phyloP scores from a whole-genome alignment of 192 early-diverging fungal genomes.

The Coemansia sp. region DNA sequence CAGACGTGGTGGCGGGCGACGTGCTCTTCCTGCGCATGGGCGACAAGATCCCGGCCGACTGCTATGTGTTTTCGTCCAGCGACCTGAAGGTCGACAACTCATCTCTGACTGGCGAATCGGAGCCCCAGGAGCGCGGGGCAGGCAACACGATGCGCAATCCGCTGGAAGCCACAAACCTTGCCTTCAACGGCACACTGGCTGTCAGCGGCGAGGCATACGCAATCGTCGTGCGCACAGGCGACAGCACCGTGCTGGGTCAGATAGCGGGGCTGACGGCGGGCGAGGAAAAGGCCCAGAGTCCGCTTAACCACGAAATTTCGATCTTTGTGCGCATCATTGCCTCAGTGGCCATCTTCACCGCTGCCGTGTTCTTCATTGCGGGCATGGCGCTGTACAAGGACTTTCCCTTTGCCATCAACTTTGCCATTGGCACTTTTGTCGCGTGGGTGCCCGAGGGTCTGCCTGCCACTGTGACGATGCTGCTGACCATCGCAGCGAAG shows the following conservation, averaged over 20 bases:
- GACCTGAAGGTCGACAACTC: slow-evolving; percentile 98
- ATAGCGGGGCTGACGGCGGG: slow-evolving; percentile 83
- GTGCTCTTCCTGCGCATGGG: slow-evolving; percentile 87
- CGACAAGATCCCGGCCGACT: slow-evolving; percentile 94
- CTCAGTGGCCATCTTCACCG: slow-evolving; percentile 70
- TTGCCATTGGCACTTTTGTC: slow-evolving; percentile 87
- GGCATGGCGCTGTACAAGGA: slow-evolving; percentile 61
- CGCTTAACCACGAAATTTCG: slow-evolving; percentile 75
- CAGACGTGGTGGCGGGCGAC: slow-evolving; percentile 82
- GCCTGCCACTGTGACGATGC: slow-evolving; percentile 90
- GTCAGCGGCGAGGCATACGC: slow-evolving; percentile 88
- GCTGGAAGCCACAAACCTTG: slow-evolving; percentile 89
- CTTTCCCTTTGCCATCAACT: slow-evolving; percentile 74
- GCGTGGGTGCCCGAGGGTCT: slow-evolving; percentile 95
- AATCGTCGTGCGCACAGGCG: slow-evolving; percentile 90
- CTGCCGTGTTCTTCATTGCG: slow-evolving; percentile 82
- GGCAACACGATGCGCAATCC: slow-evolving; percentile 74
- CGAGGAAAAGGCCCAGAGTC: slow-evolving; percentile 74
- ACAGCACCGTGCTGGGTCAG: slow-evolving; percentile 92
- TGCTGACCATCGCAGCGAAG: slow-evolving; percentile 93
- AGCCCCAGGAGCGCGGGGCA: slow-evolving; percentile 79
- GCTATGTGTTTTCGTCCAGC: slow-evolving; percentile 71
- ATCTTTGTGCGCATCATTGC: slow-evolving; percentile 86
- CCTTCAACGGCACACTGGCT: slow-evolving; percentile 86
- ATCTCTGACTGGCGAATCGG: slow-evolving; percentile 92